A percentile compares a stretch with the other conserved stretches of the same genome.
Conservation (phyloP, 495 filamentous ascomycete species). For the Penicillium manginii region DNA sequence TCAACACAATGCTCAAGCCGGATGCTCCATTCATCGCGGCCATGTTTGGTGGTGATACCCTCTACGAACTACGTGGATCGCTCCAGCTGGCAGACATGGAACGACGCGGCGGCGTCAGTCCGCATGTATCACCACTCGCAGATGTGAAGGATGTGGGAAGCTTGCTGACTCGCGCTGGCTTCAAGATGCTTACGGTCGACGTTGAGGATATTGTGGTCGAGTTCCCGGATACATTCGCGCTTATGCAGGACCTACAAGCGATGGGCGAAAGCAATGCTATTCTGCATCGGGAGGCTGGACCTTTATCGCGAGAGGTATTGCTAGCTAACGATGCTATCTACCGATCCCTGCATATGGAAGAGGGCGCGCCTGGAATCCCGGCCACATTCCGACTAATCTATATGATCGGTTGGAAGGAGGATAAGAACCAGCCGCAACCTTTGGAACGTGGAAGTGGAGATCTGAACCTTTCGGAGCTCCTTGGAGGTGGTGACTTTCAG, state of each 20-base stretch:
- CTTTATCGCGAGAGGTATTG: slow-evolving; percentile 79
- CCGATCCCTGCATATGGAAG: slow-evolving; percentile 73
- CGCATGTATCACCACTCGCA: slow-evolving; percentile 85
- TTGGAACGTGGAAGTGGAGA: slow-evolving; percentile 81
- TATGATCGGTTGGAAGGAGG: slow-evolving; percentile 99
- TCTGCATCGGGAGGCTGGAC: slow-evolving; percentile 73
- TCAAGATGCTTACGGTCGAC: slow-evolving; percentile 95
- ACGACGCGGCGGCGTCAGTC: slow-evolving; percentile 81
- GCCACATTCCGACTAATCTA: slow-evolving; percentile 93
- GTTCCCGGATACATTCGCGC: slow-evolving; percentile 87
- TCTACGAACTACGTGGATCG: slow-evolving; percentile 92
- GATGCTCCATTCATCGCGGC: slow-evolving; percentile 92
- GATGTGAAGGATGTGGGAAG: slow-evolving; percentile 92
- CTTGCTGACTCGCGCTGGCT: slow-evolving; percentile 82
- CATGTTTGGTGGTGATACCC: slow-evolving; percentile 93
- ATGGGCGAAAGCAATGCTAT: slow-evolving; percentile 95
- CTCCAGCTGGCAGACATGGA: slow-evolving; percentile 93
- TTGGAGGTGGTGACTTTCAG: slow-evolving; percentile 63
- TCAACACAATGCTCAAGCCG: slow-evolving; percentile 83
- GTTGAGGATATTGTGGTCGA: slow-evolving; percentile 96
- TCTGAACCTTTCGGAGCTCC: slow-evolving; percentile 78
- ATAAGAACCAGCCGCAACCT: slow-evolving; percentile 74
- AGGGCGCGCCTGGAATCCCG: slow-evolving; percentile 70
- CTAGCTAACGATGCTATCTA: slow-evolving; percentile 91
- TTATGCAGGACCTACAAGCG: slow-evolving; percentile 91